Percentiles rank a stretch among this genome's conserved stretches.
Evolutionary conservation across 2,329 filamentous ascomycete genomes (phyloP).

Genomic region (Sclerotinia nivalis): DNA sequence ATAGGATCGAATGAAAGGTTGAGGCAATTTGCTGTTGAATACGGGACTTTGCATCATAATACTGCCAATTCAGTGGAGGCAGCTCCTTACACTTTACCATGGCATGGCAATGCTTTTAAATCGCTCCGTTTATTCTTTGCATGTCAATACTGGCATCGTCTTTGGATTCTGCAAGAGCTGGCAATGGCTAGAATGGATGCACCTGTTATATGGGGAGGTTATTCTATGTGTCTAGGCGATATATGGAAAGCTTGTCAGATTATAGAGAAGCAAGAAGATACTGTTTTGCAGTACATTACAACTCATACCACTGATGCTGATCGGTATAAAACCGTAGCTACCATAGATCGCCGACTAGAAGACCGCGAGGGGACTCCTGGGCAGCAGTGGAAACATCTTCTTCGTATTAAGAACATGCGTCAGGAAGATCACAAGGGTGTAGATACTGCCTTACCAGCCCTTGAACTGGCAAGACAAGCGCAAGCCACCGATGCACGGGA

Average conservation of each 20-base stretch:
- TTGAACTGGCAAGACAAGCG: conserved; percentile 15
- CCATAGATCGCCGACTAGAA: conserved; percentile 14
- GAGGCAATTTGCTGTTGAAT: conserved; percentile 19
- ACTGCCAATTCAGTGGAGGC: background rate
- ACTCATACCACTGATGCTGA: conserved; percentile 3
- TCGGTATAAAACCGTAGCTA: background rate
- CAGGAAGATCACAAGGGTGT: background rate
- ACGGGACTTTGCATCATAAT: conserved; percentile 9
- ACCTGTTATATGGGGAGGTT: conserved; percentile 11
- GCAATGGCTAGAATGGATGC: conserved; percentile 18
- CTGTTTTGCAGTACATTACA: conserved; percentile 8
- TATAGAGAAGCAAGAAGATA: conserved; percentile 16
- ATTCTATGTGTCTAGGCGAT: conserved; percentile 13
- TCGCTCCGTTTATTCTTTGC: conserved; percentile 15
- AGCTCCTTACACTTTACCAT: conserved; percentile 15
- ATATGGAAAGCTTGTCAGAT: conserved; percentile 20
- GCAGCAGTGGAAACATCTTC: conserved; percentile 22
- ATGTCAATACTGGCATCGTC: conserved; percentile 19
- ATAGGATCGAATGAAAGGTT: conserved; percentile 8
- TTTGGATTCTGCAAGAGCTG: conserved; percentile 24
- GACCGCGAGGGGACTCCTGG: conserved; percentile 19
- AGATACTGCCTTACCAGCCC: conserved; percentile 2
- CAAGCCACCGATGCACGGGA: conserved; percentile 24
- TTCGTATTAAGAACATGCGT: conserved; percentile 20
- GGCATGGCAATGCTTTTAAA: conserved; percentile 6